phyloP scores from a whole-genome alignment of 2,329 filamentous ascomycete species.

The Zymoseptoria ardabiliae region DNA sequence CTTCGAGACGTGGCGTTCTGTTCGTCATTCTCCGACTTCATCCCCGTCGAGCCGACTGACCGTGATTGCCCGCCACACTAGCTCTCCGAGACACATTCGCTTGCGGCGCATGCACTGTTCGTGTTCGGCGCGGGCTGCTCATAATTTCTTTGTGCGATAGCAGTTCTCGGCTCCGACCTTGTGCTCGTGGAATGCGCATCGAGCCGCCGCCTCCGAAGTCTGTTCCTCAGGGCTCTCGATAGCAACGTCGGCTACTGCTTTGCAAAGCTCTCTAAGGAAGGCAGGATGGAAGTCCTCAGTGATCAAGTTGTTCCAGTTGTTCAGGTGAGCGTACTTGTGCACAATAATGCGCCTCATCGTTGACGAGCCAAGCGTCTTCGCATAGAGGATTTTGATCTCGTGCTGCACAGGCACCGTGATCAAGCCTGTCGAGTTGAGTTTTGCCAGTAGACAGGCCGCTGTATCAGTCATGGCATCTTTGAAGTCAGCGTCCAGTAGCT shows the following conservation, averaged over 20 bases:
- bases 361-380: not conserved
- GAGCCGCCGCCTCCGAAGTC: not conserved
- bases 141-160: conserved; percentile 1
- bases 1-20: not conserved
- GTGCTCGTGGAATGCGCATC: conserved; percentile 8
- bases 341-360: not conserved
- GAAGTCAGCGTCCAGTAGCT: conserved; percentile 7
- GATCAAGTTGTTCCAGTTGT: not conserved
- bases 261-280: not conserved
- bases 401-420: not conserved
- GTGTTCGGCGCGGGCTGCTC: not conserved
- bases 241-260: not conserved
- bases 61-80: not conserved
- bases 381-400: not conserved
- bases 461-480: conserved; percentile 8
- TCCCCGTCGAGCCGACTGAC: not conserved
- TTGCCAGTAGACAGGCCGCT: not conserved
- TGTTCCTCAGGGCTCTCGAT: not conserved
- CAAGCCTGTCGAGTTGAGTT: not conserved
- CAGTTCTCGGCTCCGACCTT: conserved; percentile 2
- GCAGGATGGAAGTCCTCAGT: not conserved
- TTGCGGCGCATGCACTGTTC: not conserved
- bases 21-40: not conserved
- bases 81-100: not conserved
- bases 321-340: not conserved